Evolutionary conservation across 495 filamentous ascomycete species (phyloP).

Genomic region (Neurospora tetrasperma): DNA sequence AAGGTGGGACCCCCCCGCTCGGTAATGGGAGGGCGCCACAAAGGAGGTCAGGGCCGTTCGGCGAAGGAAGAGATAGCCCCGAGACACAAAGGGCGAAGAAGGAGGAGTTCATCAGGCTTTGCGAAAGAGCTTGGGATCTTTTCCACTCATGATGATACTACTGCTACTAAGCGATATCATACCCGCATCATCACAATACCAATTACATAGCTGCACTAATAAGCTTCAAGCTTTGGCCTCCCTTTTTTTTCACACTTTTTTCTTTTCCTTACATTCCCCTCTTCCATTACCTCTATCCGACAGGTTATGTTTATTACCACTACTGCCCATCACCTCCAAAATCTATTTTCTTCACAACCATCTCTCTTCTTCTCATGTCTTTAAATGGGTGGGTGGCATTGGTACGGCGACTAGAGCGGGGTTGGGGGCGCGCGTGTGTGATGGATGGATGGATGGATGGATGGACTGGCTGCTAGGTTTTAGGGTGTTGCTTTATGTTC

Average conservation of each 20-base stretch:
- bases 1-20: slow-evolving; percentile 70
- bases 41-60: slow-evolving; percentile 60
- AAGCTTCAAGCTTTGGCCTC: background rate
- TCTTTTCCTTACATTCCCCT: background rate
- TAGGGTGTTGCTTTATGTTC: background rate
- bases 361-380: background rate
- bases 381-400: background rate
- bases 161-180: background rate
- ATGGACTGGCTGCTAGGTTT: background rate
- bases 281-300: background rate
- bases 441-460: background rate
- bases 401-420: background rate
- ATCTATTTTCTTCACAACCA: background rate
- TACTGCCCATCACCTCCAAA: background rate
- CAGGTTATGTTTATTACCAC: background rate
- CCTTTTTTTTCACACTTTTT: background rate
- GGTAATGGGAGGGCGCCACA: slow-evolving; percentile 48
- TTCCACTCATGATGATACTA: slow-evolving; percentile 71
- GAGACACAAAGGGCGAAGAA: slow-evolving; percentile 81
- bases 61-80: slow-evolving; percentile 68
- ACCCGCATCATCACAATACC: background rate
- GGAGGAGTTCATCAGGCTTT: slow-evolving; percentile 84
- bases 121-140: slow-evolving; percentile 86
- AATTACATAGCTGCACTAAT: background rate
- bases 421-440: background rate